Conservation (phyloP, 768 basidiomycete species). For the Botryobasidium botryosum region DNA sequence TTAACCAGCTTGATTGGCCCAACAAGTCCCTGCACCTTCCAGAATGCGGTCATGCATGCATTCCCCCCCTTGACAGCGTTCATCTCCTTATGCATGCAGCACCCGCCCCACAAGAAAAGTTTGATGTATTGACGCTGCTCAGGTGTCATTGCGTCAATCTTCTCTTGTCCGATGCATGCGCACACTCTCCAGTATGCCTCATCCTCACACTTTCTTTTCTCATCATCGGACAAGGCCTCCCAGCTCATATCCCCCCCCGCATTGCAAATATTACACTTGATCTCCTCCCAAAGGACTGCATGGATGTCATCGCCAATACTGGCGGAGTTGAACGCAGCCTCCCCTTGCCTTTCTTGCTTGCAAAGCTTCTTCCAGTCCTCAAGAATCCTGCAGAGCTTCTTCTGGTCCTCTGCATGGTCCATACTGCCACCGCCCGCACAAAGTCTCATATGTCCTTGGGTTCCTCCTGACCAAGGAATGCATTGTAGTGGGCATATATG, state of each 20-base stretch:
- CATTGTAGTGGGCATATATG: background rate
- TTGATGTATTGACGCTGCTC: slow-evolving; percentile 13
- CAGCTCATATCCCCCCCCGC: background rate
- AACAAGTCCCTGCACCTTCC: slow-evolving; percentile 12
- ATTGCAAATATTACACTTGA: background rate
- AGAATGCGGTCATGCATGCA: slow-evolving; percentile 17
- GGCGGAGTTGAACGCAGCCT: background rate
- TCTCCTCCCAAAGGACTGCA: background rate
- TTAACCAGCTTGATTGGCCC: slow-evolving; percentile 19
- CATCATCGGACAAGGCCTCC: background rate
- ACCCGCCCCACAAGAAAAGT: slow-evolving; percentile 24
- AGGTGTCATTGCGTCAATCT: slow-evolving; percentile 8
- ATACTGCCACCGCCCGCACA: slow-evolving; percentile 13
- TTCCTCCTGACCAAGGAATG: background rate
- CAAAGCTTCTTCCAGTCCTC: slow-evolving; percentile 5
- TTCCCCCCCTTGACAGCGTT: slow-evolving; percentile 22
- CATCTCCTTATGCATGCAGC: slow-evolving; percentile 26
- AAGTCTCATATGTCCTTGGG: slow-evolving; percentile 8
- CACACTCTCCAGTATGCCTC: slow-evolving; percentile 13
- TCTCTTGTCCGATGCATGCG: slow-evolving; percentile 9
- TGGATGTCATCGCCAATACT: background rate
- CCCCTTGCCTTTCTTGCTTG: slow-evolving; percentile 1
- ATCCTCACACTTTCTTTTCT: slow-evolving; percentile 13
- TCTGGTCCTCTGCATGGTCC: slow-evolving; percentile 21
- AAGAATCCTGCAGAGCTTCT: slow-evolving; percentile 14